These are phyloP conservation scores for Arthrobotrys conoides DNA, from an alignment of 2,329 filamentous ascomycete species.

Conservation along the genomic window DNA sequence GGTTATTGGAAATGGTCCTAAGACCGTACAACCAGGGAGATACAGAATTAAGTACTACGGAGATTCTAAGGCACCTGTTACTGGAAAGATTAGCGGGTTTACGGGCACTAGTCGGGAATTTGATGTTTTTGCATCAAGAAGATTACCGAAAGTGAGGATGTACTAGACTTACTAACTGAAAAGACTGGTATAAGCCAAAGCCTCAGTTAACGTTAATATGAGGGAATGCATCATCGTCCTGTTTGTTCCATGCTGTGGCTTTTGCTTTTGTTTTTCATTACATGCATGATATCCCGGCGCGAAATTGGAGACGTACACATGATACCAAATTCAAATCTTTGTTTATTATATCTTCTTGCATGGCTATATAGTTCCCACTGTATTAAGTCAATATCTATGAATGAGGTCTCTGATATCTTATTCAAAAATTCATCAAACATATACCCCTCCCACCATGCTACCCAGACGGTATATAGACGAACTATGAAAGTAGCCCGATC, in stretches of 20 bases:
- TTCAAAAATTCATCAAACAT: background rate
- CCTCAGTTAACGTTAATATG: background rate
- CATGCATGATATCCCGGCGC: slow-evolving; percentile 43
- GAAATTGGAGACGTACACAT: slow-evolving; percentile 19
- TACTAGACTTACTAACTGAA: slow-evolving; percentile 6
- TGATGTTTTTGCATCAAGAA: slow-evolving; percentile 65
- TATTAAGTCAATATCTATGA: background rate
- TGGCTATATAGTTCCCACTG: background rate
- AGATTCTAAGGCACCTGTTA: slow-evolving; percentile 78
- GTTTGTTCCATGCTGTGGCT: background rate
- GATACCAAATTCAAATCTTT: slow-evolving; percentile 24
- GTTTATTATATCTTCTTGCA: background rate
- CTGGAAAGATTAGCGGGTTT: slow-evolving; percentile 76
- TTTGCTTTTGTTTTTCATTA: background rate
- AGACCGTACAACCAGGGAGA: slow-evolving; percentile 71
- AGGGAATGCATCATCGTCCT: background rate
- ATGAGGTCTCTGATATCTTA: too few relatives aligned
- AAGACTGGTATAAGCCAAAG: background rate
- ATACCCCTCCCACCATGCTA: too few relatives aligned
- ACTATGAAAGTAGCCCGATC: too few relatives aligned
- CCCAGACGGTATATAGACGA: too few relatives aligned
- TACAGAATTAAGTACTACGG: slow-evolving; percentile 89
- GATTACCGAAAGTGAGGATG: slow-evolving; percentile 47
- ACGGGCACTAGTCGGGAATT: slow-evolving; percentile 77
- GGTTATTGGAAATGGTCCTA: slow-evolving; percentile 77